Base-by-base conservation (phyloP, 345 rosid species). In the Gossypium turneri region DNA sequence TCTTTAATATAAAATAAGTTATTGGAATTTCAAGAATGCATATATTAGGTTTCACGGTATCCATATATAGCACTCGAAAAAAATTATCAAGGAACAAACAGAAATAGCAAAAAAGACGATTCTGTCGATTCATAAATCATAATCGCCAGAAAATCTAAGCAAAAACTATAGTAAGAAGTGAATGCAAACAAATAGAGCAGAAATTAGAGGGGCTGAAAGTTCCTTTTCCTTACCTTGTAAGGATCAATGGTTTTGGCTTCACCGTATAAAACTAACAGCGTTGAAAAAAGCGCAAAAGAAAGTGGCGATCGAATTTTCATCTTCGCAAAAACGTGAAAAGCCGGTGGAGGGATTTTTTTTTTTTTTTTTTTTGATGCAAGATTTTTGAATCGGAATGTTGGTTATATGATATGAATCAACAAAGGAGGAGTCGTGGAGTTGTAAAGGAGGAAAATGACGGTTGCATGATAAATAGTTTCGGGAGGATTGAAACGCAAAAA, bases 161-260 rank as follows among this genome's bases (percentile, higher is more conserved):
- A 2, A n/a, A 55, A 58, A 16, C 9, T 4, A 2, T 17, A 19
- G 15, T 6, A 22, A 11, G 44, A 70, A 22, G 12, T 3, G 12
- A 5, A 27, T 25, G 41, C 27, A 58, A 55, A 48, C n/a, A 63
- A 41, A 50, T 38, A 34, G 8, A 51, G 44, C 17, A 13, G 12
- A 61, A 20, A 24, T 34, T 20, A 15, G 22, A 9, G 16, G 29
- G 15, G 34, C 16, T 4, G 16, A 27, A 19, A 3, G 25, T 17
- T 34, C 41, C 41, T 34, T 51, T 17, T 56, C 0, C 29, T 50
- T 71, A 93, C 98, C 97, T 91, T 88, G 79, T 93, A 93, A 9
- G 90, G 94, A 81, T 93, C 98, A 57, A 58, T n/a, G 61, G 69
- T 78, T 82, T 85, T 91, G 57, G 94, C 89, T 25, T 75, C 86